A percentile compares a stretch with the other conserved stretches of the same genome.
These are phyloP conservation scores for Astragalus membranaceus DNA, from an alignment of 306 rosid genomes.

Conservation along the genomic window DNA sequence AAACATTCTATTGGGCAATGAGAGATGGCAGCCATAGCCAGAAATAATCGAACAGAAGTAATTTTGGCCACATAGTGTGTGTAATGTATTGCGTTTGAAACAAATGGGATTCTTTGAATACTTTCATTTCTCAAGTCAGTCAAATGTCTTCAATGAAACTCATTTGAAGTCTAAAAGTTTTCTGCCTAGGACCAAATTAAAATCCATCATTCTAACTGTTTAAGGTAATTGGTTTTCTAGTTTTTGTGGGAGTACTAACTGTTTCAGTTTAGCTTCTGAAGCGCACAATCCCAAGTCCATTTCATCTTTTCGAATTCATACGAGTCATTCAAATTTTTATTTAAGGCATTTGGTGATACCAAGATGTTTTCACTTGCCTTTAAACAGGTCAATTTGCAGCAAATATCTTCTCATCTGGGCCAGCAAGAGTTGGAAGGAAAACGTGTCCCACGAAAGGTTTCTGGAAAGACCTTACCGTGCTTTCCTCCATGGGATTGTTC, in stretches of 20 bases:
- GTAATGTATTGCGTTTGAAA: background rate
- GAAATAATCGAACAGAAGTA: too few species aligned
- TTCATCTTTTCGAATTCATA: background rate
- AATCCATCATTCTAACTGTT: too few species aligned
- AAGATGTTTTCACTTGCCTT: conserved; percentile 22
- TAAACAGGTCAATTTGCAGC: conserved; percentile 88
- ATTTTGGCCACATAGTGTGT: background rate
- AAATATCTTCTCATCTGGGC: conserved; percentile 89
- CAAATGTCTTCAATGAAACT: too few species aligned
- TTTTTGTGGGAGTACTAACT: too few species aligned
- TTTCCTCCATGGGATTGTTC: conserved; percentile 97
- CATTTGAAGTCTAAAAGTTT: background rate
- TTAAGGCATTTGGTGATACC: background rate
- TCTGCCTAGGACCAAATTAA: too few species aligned
- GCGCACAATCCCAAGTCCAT: background rate
- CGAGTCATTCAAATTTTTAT: background rate
- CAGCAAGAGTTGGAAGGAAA: conserved; percentile 96
- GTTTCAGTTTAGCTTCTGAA: too few species aligned
- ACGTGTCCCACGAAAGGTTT: conserved; percentile 96
- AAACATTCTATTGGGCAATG: too few species aligned
- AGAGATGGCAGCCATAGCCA: too few species aligned
- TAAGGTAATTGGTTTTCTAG: too few species aligned
- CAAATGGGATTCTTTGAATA: background rate
- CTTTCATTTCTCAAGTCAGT: too few species aligned
- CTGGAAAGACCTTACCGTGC: conserved; percentile 92